Percentiles rank a stretch among this genome's conserved stretches.
Conservation (phyloP, 768 basidiomycete species). For the Pisolithus albus region DNA sequence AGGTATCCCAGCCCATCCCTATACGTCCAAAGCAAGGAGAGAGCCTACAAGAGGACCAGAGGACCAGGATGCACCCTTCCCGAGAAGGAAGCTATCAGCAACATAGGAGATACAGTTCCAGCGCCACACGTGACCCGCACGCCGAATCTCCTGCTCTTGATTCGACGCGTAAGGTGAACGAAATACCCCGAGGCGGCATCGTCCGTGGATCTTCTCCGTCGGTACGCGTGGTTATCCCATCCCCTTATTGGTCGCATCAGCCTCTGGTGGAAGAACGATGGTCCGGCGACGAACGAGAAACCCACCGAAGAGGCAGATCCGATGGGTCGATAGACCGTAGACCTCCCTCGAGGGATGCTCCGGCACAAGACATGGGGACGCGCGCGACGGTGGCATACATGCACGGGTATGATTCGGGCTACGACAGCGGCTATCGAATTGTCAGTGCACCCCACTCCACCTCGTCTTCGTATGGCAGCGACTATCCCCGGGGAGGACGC, state of each 20-base stretch:
- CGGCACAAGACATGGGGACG: slow-evolving; percentile 4
- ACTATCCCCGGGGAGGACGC: slow-evolving; percentile 11
- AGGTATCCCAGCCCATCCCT: slow-evolving; percentile 10
- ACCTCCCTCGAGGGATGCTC: not conserved
- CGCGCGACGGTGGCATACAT: slow-evolving; percentile 31
- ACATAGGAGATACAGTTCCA: slow-evolving; percentile 9
- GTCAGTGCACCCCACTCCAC: slow-evolving; percentile 9
- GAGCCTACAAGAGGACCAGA: slow-evolving; percentile 17
- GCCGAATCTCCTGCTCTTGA: slow-evolving; percentile 1
- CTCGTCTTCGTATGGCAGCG: slow-evolving; percentile 17
- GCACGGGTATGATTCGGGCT: slow-evolving; percentile 31
- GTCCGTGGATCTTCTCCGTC: slow-evolving; percentile 29
- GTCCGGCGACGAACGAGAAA: slow-evolving; percentile 23
- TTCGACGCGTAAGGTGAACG: slow-evolving; percentile 4
- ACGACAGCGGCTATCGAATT: slow-evolving; percentile 23
- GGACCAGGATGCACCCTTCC: slow-evolving; percentile 9
- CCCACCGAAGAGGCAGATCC: not conserved
- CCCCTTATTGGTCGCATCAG: slow-evolving; percentile 26
- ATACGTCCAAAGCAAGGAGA: slow-evolving; percentile 19
- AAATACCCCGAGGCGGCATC: slow-evolving; percentile 16
- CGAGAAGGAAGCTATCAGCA: slow-evolving; percentile 12
- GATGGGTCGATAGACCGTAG: not conserved
- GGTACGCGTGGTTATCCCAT: slow-evolving; percentile 26
- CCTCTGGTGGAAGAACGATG: slow-evolving; percentile 24
- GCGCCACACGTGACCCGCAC: slow-evolving; percentile 7